These are phyloP conservation scores for Boletus coccyginus DNA, from an alignment of 768 basidiomycete species.

Conservation along the genomic window DNA sequence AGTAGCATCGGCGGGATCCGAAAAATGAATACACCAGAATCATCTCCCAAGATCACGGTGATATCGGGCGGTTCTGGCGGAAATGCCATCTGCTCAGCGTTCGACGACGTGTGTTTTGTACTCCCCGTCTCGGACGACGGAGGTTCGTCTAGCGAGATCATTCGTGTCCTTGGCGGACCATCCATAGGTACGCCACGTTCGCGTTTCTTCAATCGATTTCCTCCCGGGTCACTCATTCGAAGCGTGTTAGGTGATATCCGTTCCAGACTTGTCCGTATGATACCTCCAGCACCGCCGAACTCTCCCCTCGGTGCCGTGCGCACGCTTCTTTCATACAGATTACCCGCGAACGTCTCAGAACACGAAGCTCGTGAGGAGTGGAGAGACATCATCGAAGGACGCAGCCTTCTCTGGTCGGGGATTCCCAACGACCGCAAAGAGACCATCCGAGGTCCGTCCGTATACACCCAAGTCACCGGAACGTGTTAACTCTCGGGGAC, in stretches of 20 bases:
- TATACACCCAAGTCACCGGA: neutral
- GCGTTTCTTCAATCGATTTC: slow-evolving; percentile 12
- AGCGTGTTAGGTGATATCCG: slow-evolving; percentile 71
- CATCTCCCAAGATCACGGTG: slow-evolving; percentile 55
- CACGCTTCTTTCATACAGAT: slow-evolving; percentile 72
- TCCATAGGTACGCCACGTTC: slow-evolving; percentile 59
- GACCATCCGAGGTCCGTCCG: slow-evolving; percentile 70
- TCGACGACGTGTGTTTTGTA: slow-evolving; percentile 74
- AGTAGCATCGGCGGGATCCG: neutral
- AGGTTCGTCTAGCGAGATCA: slow-evolving; percentile 92
- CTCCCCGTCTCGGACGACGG: slow-evolving; percentile 96
- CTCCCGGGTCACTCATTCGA: slow-evolving; percentile 6
- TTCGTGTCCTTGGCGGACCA: slow-evolving; percentile 84
- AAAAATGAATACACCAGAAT: slow-evolving; percentile 3
- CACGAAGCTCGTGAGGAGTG: slow-evolving; percentile 84
- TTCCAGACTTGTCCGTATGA: slow-evolving; percentile 84
- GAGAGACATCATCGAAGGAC: slow-evolving; percentile 89
- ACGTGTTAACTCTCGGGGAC: neutral
- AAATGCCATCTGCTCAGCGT: slow-evolving; percentile 86
- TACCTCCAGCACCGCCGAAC: slow-evolving; percentile 57
- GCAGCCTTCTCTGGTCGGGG: slow-evolving; percentile 74
- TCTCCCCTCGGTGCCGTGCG: slow-evolving; percentile 75
- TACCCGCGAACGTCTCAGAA: slow-evolving; percentile 67
- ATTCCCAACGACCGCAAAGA: slow-evolving; percentile 91
- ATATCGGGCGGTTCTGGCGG: slow-evolving; percentile 95